These are phyloP conservation scores for Candida sojae DNA, from an alignment of 1,139 yeast species.

Conservation along the genomic window DNA sequence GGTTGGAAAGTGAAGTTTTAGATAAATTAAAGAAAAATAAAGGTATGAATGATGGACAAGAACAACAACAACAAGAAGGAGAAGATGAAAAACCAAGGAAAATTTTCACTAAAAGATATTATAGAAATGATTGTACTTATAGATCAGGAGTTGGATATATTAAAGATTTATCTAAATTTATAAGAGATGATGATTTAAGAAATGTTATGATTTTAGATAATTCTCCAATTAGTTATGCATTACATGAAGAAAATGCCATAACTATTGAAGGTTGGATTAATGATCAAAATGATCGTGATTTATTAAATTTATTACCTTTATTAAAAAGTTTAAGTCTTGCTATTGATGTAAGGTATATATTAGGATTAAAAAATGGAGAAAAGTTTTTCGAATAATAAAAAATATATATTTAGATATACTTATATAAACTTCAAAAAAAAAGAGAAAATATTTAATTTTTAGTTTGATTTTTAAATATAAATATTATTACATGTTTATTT, in stretches of 20 bases:
- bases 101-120: slow-evolving; percentile 61
- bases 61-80: background rate
- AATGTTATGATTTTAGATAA: slow-evolving; percentile 84
- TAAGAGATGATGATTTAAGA: slow-evolving; percentile 57
- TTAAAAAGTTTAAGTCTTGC: slow-evolving; percentile 76
- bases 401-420: background rate
- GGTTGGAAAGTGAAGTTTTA: slow-evolving; percentile 56
- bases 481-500: too few relatives aligned
- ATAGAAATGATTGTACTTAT: slow-evolving; percentile 78
- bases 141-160: slow-evolving; percentile 83
- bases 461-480: too few relatives aligned
- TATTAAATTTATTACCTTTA: slow-evolving; percentile 78
- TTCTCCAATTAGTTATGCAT: slow-evolving; percentile 85
- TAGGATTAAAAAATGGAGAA: slow-evolving; percentile 80
- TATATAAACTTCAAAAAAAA: background rate
- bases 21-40: slow-evolving; percentile 14
- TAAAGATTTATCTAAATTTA: slow-evolving; percentile 68
- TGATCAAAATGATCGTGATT: slow-evolving; percentile 85
- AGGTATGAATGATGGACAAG: background rate
- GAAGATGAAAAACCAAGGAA: background rate
- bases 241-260: slow-evolving; percentile 85
- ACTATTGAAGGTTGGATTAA: slow-evolving; percentile 97
- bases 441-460: too few relatives aligned
- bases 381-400: slow-evolving; percentile 50
- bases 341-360: slow-evolving; percentile 81